A percentile compares a stretch with the other conserved stretches of the same genome.
These are phyloP conservation scores for Fomitiporia mediterranea DNA, from an alignment of 1,284 basidiomycete species.

Conservation along the genomic window DNA sequence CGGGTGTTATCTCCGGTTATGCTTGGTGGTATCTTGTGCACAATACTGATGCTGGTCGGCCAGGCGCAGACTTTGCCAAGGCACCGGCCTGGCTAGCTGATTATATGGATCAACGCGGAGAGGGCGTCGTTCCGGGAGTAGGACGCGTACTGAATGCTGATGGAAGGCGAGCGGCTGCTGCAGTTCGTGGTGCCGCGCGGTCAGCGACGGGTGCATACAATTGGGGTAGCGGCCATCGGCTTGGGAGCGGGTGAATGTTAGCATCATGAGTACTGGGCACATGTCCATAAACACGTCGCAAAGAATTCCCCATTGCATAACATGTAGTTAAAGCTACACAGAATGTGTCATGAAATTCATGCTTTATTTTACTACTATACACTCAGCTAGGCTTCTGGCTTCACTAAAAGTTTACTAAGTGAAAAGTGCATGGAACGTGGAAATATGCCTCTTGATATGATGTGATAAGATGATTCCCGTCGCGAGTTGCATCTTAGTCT, in stretches of 20 bases:
- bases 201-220: constrained; percentile 27
- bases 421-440: too few species aligned
- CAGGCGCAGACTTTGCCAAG: constrained; percentile 32
- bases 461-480: too few species aligned
- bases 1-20: constrained; percentile 74
- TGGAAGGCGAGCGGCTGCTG: constrained; percentile 28
- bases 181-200: constrained; percentile 12
- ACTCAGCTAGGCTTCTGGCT: too few species aligned
- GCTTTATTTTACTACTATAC: too few species aligned
- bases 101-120: constrained; percentile 31
- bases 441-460: too few species aligned
- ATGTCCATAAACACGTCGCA: too few species aligned
- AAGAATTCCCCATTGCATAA: too few species aligned
- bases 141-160: constrained; percentile 24
- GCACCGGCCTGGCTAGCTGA: constrained; percentile 21
- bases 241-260: constrained; percentile 30
- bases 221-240: constrained; percentile 43
- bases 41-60: constrained; percentile 27
- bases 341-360: too few species aligned
- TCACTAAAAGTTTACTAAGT: too few species aligned
- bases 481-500: too few species aligned
- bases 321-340: too few species aligned
- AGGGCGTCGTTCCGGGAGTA: constrained; percentile 17
- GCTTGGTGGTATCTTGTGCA: constrained; percentile 73
- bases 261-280: too few species aligned